Base-by-base conservation (phyloP, 176 grass and related monocot genomes). In the Tillandsia fasciculata region DNA sequence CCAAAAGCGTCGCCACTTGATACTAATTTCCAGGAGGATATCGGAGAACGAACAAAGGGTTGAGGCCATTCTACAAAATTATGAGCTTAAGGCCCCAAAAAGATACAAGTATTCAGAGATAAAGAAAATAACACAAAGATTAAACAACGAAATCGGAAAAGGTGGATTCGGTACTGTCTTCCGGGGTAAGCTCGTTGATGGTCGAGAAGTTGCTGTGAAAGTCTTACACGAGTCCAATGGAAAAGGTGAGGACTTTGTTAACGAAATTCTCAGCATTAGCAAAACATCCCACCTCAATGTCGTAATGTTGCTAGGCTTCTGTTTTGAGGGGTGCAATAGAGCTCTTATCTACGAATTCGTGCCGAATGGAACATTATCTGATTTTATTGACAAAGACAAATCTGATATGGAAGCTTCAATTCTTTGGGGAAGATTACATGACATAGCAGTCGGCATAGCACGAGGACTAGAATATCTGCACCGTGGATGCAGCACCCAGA, bases 231-330 rank as follows among this genome's bases (percentile, higher is more conserved):
- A 87, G 59, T 72, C 84, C 0, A 5, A 59, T 0, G 63, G 80
- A 52, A 80, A 81, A 9, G 77, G 84, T 3, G 83, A 86, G 50
- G 87, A 90, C 52, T 90, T 90, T 68, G 70, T 90, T 9, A 90
- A 85, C 42, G 83, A 90, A 79, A 83, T 90, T 49, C 48, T 82
- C 27, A 90, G 79, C 64, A 90, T 90, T 2, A 78, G 83, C 9
- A 81, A 20, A 72, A 90, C 83, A 2, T 83, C 79, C 1, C 88
- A 91, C 18, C 74, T 86, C 10, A 91, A 87, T 74, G 71, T 91
- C 56, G 88, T 91, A 48, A 70, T 52, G 11, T 17, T 91, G 49
- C 73, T 84, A 3, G 88, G 88, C 2, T 91, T 91, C 65, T 91
- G 88, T 63, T 75, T 86, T 12, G 78, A 91, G 77, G 80, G 80